phyloP scores from a whole-genome alignment of 106 monocot genomes.

The Allium sativum region DNA sequence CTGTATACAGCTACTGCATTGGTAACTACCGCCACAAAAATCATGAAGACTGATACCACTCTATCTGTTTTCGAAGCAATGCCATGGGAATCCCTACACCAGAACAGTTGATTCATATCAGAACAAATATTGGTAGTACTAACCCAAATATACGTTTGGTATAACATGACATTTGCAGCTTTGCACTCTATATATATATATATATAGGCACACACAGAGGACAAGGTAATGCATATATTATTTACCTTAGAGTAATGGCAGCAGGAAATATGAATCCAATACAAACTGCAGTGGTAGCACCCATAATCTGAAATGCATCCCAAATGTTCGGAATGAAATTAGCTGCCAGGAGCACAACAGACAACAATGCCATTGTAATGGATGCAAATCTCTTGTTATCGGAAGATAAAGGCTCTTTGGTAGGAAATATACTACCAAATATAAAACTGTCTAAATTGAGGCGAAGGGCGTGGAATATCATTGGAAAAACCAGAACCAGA shows the following conservation, averaged over 20 bases:
- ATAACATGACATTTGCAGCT: background rate
- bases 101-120: conserved; percentile 6
- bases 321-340: too few relatives aligned
- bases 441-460: conserved; percentile 82
- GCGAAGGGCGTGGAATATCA: conserved; percentile 72
- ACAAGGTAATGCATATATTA: background rate
- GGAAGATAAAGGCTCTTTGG: conserved; percentile 29
- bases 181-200: background rate
- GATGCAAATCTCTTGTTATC: conserved; percentile 55
- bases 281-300: conserved; percentile 82
- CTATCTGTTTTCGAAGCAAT: conserved; percentile 66
- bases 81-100: conserved; percentile 65
- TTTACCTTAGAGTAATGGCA: conserved; percentile 67
- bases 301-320: too few relatives aligned
- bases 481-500: conserved; percentile 94
- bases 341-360: too few relatives aligned
- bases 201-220: background rate
- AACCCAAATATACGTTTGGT: too few relatives aligned
- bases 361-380: conserved; percentile 15
- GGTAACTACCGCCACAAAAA: too few relatives aligned
- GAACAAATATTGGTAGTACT: too few relatives aligned
- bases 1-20: too few relatives aligned
- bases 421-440: too few relatives aligned
- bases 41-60: conserved; percentile 52
- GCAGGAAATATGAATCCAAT: conserved; percentile 93